These are phyloP conservation scores for Botrytis sinoallii DNA, from an alignment of 2,329 filamentous ascomycete genomes.

Conservation along the genomic window DNA sequence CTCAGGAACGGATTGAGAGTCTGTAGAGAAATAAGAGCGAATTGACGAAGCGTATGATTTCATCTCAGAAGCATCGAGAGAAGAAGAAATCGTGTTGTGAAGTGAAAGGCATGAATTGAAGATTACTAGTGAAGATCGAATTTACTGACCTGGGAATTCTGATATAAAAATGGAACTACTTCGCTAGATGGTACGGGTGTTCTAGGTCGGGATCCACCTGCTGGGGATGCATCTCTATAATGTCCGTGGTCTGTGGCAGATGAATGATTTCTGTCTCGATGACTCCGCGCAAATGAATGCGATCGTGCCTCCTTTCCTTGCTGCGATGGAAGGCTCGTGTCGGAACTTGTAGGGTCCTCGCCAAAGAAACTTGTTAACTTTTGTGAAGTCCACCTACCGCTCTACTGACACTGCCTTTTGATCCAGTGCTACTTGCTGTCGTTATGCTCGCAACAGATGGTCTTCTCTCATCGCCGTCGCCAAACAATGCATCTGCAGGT, in stretches of 20 bases:
- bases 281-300: constrained; percentile 55
- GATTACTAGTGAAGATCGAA: constrained; percentile 18
- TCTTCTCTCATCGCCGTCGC: constrained; percentile 74
- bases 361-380: constrained; percentile 91
- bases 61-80: constrained; percentile 7
- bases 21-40: constrained; percentile 18
- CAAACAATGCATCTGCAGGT: constrained; percentile 57
- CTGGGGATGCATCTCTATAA: constrained; percentile 66
- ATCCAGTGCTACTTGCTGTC: constrained; percentile 81
- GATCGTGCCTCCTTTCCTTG: constrained; percentile 59
- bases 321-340: constrained; percentile 57
- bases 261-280: constrained; percentile 79
- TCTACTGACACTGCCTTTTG: constrained; percentile 67
- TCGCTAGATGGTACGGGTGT: constrained; percentile 88
- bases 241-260: constrained; percentile 61
- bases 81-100: background rate
- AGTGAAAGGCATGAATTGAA: constrained; percentile 9
- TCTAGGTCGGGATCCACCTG: constrained; percentile 62
- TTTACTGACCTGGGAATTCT: constrained; percentile 69
- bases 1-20: constrained; percentile 6
- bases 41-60: constrained; percentile 19
- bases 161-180: constrained; percentile 96
- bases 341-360: constrained; percentile 80
- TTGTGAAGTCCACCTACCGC: constrained; percentile 61
- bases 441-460: constrained; percentile 87